phyloP scores from a whole-genome alignment of 768 basidiomycete species.

The Trametes sanguinea region DNA sequence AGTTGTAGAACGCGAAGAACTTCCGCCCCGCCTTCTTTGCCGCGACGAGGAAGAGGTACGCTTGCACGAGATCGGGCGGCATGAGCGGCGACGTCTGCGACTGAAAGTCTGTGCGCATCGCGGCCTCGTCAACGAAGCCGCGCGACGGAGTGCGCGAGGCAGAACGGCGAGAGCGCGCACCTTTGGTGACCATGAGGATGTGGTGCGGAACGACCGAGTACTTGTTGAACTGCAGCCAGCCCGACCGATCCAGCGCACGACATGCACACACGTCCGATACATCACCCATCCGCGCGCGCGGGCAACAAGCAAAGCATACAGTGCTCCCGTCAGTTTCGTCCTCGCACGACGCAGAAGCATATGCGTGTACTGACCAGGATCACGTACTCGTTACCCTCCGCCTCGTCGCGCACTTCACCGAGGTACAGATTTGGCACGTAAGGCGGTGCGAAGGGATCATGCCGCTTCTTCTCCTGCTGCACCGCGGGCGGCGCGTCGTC shows the following conservation, averaged over 20 bases:
- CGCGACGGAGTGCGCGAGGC: too few relatives aligned
- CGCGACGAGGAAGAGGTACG: conserved; percentile 72
- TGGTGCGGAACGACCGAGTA: conserved; percentile 83
- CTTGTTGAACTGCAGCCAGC: conserved; percentile 73
- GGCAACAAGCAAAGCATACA: not conserved
- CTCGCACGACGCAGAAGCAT: not conserved
- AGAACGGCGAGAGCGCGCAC: conserved; percentile 38
- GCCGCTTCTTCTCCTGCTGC: conserved; percentile 32
- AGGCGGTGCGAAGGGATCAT: conserved; percentile 85
- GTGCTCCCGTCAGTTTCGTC: too few relatives aligned
- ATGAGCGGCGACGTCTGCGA: conserved; percentile 79
- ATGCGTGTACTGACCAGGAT: conserved; percentile 56
- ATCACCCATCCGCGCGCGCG: not conserved
- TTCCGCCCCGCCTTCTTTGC: conserved; percentile 59
- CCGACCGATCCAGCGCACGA: not conserved
- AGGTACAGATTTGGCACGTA: conserved; percentile 76
- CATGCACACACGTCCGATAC: not conserved
- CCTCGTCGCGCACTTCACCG: conserved; percentile 71
- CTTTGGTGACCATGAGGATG: conserved; percentile 86
- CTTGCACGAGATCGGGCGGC: conserved; percentile 76
- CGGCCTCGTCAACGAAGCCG: not conserved
- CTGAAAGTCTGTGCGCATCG: conserved; percentile 54
- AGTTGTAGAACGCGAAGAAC: conserved; percentile 90
- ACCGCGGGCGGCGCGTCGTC: conserved; percentile 30
- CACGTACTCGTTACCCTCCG: conserved; percentile 58